Base-by-base conservation (phyloP, 495 filamentous ascomycete genomes). In the Hyphodiscus hymeniophilus region DNA sequence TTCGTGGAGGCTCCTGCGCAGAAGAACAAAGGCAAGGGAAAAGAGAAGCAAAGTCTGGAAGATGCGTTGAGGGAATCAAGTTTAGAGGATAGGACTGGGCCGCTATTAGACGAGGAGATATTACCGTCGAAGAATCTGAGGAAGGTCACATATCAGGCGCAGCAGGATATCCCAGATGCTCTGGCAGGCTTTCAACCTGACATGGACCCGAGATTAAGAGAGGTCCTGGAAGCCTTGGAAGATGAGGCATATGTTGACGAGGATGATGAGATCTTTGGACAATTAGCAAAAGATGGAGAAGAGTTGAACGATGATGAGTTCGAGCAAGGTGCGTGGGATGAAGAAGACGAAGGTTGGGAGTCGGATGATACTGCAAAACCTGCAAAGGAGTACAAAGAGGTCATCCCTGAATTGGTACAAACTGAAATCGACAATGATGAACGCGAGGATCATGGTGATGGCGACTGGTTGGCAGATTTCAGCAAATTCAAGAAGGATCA, bases 171-270 rank as follows among this genome's bases (percentile, higher is more conserved):
- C 7, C 94, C 91, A 0, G 94, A 97, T 70, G 82, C 73, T 7
- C 80, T 99, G 56, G 81, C 81, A 1, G 94, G 94, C 0, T 96
- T 99, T 61, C 84, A 96, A 65, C 94, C 94, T 2, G 89, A 97
- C 60, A 99, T 99, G 94, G 94, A 99, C 65, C 91, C 89, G 3
- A 73, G 94, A 17, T 63, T 99, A 51, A 76, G 94, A 17, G 94
- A 99, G 65, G 89, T 88, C 2, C 64, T 99, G 46, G 91, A 96
- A 63, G 94, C 94, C 2, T 69, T 99, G 24, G 92, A 99, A 55
- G 94, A 99, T 52, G 92, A 97, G 30, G 90, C 84, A 6, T 99
- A 87, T 64, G 90, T 99, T 0, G 92, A 97, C 49, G 87, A 92
- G 15, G 84, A 85, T 10, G 86, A 89, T 8, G 83, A 88, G 33